Evolutionary conservation across 202 grass and related monocot genomes (phyloP), one percentile per base, ranked within the genome.

Genomic region (Brachypodium distachyon): DNA sequence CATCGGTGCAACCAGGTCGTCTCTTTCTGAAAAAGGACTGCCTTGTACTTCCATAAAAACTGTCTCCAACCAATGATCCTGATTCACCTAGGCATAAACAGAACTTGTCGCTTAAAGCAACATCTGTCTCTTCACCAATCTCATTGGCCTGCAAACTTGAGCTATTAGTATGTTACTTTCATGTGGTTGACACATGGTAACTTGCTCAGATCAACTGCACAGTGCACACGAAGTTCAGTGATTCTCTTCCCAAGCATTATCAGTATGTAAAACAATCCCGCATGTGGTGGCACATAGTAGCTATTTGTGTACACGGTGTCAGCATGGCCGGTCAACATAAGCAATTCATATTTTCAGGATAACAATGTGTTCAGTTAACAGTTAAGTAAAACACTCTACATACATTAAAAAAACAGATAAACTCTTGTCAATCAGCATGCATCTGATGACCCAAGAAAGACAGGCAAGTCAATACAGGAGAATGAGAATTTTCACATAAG

Each of bases 131-230:
- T 87, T 83, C 85, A 51, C 70, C 38, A 65, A 95, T 87, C 71
- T 95, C 89, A 81, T 88, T 90, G 71, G 84, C 95, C 95, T 98
- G 89, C 82, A 92, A 90, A 86, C 55, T 88, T 80, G 59, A 88
- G 64, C 29, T 65, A 76, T 84, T 88, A 88, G 55, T 77, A 88
- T 70, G 83, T 62, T 74, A 69, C 66, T 69, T 69, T 57, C 22
- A 70, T 76, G 70, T 75, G 37, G 70, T 75, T 10, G 6, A 77
- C 57, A 36, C 46, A 79, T 55, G 70, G 86, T 38, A 80, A 84
- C 38, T 76, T 88, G 31, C 43, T 79, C 50, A 67, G n/a, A 37
- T 67, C 33, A 60, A 79, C 18, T 51, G 73, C 51, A 82, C 28
- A 67, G 13, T 43, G 44, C 43, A 9, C 13, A 67, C 51, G 16